phyloP scores from a whole-genome alignment of 257 asterid genomes.

The Solanum dulcamara region DNA sequence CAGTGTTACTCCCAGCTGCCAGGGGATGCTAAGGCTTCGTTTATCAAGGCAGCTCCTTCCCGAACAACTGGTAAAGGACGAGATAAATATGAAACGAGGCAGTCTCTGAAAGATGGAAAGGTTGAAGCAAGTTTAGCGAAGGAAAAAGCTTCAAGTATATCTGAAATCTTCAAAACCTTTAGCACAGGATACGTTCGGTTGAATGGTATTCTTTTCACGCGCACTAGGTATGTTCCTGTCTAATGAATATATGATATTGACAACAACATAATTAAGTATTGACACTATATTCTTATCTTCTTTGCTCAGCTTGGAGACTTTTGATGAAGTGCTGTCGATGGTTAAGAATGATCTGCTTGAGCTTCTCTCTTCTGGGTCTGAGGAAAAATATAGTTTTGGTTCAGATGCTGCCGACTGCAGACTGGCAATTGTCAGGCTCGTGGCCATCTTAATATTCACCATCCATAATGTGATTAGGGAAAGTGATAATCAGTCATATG shows the following conservation, averaged over 20 bases:
- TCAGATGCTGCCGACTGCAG: slow-evolving; percentile 57
- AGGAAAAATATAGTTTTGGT: slow-evolving; percentile 60
- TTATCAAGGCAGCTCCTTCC: slow-evolving; percentile 28
- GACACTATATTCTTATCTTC: slow-evolving; percentile 7
- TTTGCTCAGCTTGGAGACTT: slow-evolving; percentile 74
- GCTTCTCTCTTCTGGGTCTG: slow-evolving; percentile 68
- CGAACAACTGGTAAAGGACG: slow-evolving; percentile 46
- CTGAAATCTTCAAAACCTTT: slow-evolving; percentile 46
- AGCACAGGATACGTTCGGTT: slow-evolving; percentile 62
- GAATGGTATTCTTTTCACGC: slow-evolving; percentile 82
- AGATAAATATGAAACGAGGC: slow-evolving; percentile 50
- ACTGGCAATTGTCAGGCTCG: slow-evolving; percentile 63
- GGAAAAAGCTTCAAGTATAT: slow-evolving; percentile 28
- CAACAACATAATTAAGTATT: background rate
- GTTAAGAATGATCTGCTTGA: slow-evolving; percentile 58
- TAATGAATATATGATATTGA: background rate
- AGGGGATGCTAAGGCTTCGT: slow-evolving; percentile 42
- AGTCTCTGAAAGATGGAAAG: slow-evolving; percentile 29
- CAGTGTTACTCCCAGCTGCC: slow-evolving; percentile 41
- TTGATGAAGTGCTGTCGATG: slow-evolving; percentile 53
- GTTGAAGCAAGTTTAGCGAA: slow-evolving; percentile 27
- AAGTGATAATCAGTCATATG: slow-evolving; percentile 75
- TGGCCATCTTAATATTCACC: slow-evolving; percentile 69
- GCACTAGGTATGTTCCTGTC: slow-evolving; percentile 63
- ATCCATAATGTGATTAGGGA: slow-evolving; percentile 74